Conservation (phyloP, 805 yeast species). For the Sugiyamaella qingdaonensis region DNA sequence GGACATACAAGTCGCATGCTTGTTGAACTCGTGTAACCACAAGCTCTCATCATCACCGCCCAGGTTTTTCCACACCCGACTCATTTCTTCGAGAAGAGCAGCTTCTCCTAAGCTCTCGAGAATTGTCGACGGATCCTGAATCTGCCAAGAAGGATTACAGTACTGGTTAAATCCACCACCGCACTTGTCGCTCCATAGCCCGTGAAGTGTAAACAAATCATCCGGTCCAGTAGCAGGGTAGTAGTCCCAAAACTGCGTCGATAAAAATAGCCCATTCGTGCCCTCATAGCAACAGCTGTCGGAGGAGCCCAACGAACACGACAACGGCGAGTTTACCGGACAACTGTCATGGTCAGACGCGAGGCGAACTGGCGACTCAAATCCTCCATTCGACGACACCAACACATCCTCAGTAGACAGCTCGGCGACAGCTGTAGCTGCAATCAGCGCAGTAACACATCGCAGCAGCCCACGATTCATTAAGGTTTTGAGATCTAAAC, state of each 20-base stretch:
- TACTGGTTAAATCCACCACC: conserved; percentile 76
- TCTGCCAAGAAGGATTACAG: conserved; percentile 60
- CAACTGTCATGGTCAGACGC: conserved; percentile 29
- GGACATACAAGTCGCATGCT: conserved; percentile 89
- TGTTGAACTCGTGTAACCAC: conserved; percentile 92
- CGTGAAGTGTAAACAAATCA: conserved; percentile 74
- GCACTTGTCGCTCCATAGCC: conserved; percentile 87
- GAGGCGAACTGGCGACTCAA: conserved; percentile 13
- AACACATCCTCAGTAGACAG: neutral
- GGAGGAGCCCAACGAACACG: conserved; percentile 26
- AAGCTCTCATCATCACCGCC: conserved; percentile 62
- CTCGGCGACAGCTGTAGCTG: neutral
- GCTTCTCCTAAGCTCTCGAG: conserved; percentile 40
- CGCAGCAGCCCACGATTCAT: neutral
- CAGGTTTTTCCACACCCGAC: conserved; percentile 65
- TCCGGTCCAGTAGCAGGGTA: conserved; percentile 67
- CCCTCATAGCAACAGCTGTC: conserved; percentile 82
- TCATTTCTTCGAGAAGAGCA: conserved; percentile 56
- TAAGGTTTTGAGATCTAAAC: neutral
- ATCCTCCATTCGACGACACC: conserved; percentile 10
- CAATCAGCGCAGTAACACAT: neutral
- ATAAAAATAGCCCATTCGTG: conserved; percentile 78
- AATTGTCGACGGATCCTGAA: conserved; percentile 46
- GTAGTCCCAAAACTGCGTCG: conserved; percentile 93
- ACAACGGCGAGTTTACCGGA: conserved; percentile 32